Conservation (phyloP, 148 eudicot genomes). For the Selenicereus undatus region DNA sequence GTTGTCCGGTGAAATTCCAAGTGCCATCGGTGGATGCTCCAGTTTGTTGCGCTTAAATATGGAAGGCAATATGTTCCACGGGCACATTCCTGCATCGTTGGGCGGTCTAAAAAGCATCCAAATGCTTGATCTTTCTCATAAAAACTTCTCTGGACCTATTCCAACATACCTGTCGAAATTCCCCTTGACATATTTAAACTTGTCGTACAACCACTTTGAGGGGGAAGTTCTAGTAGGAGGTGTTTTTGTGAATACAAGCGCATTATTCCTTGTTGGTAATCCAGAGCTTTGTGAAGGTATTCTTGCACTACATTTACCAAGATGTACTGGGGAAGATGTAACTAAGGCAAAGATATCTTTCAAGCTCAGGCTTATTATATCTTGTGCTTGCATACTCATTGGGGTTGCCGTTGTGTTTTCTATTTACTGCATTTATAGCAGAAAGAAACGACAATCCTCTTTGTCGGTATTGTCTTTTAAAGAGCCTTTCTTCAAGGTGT, state of each 20-base stretch:
- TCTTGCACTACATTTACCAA: constrained; percentile 28
- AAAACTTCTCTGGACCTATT: constrained; percentile 38
- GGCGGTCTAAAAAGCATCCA: constrained; percentile 23
- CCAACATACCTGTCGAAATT: constrained; percentile 32
- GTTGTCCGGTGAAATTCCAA: constrained; percentile 42
- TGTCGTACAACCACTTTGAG: constrained; percentile 38
- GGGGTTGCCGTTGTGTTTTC: background rate
- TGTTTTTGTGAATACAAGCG: constrained; percentile 29
- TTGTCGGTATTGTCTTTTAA: background rate
- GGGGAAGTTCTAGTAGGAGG: constrained; percentile 32
- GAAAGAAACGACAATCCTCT: background rate
- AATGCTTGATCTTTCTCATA: constrained; percentile 39
- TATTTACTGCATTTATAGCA: background rate
- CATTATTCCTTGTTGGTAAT: constrained; percentile 29
- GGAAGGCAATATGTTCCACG: constrained; percentile 28
- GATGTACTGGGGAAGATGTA: constrained; percentile 11
- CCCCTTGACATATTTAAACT: constrained; percentile 15
- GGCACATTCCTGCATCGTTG: constrained; percentile 27
- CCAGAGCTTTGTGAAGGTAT: constrained; percentile 37
- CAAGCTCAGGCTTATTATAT: background rate
- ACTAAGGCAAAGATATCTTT: background rate
- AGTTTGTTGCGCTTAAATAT: constrained; percentile 18
- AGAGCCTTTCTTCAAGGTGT: constrained; percentile 21
- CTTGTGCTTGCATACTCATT: background rate
- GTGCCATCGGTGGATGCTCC: constrained; percentile 26